phyloP scores from a whole-genome alignment of 495 filamentous ascomycete species.

The Xylaria intraflava region DNA sequence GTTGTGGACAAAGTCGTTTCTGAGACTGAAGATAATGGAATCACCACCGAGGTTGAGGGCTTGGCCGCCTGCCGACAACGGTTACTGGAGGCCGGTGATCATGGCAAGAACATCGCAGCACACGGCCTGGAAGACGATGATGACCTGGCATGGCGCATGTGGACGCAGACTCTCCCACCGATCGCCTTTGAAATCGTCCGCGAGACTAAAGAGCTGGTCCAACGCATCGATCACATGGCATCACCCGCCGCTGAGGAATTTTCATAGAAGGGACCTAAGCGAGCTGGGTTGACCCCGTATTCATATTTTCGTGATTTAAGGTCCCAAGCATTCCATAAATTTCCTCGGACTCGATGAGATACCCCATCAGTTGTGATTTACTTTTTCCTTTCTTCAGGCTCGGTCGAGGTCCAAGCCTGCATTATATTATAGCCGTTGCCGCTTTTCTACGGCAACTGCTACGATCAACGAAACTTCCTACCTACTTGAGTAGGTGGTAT shows the following conservation, averaged over 20 bases:
- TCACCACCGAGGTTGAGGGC: conserved; percentile 54
- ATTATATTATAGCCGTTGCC: neutral
- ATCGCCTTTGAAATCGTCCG: conserved; percentile 83
- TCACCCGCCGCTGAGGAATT: conserved; percentile 39
- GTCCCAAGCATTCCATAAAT: conserved; percentile 5
- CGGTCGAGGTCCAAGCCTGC: neutral
- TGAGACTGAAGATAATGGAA: conserved; percentile 55
- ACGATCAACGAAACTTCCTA: conserved; percentile 7
- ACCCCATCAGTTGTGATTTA: conserved; percentile 7
- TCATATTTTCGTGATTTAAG: conserved; percentile 12
- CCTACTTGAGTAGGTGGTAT: neutral
- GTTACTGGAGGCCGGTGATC: conserved; percentile 59
- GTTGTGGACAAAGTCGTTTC: conserved; percentile 64
- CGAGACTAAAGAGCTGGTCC: conserved; percentile 69
- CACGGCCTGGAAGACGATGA: conserved; percentile 40
- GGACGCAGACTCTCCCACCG: conserved; percentile 66
- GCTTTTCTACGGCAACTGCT: conserved; percentile 6
- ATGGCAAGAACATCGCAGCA: conserved; percentile 50
- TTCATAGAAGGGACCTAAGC: conserved; percentile 21
- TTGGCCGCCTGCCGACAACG: conserved; percentile 59
- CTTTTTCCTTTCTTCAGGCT: neutral
- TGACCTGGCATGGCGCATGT: conserved; percentile 48
- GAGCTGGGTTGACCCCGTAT: conserved; percentile 12
- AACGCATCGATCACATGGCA: conserved; percentile 35
- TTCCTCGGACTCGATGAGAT: conserved; percentile 13